These are phyloP conservation scores for Coniochaeta ligniaria DNA, from an alignment of 2,329 filamentous ascomycete genomes.

Conservation along the genomic window DNA sequence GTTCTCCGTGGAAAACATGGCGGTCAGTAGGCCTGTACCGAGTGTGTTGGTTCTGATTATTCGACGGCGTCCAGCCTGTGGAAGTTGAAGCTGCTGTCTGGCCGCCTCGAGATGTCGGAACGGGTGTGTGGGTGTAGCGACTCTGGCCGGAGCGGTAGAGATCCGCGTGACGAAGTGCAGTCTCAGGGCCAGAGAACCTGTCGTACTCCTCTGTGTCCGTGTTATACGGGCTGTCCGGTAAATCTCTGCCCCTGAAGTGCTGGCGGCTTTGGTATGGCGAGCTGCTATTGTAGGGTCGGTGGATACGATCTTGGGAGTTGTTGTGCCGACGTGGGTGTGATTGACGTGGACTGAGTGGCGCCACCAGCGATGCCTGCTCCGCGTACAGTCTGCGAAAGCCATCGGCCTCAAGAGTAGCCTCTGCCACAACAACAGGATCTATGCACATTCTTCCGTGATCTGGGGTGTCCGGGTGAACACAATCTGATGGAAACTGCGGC, in stretches of 20 bases:
- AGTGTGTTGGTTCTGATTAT: slow-evolving; percentile 10
- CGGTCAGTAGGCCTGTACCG: not conserved
- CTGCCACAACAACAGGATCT: slow-evolving; percentile 43
- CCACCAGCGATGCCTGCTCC: slow-evolving; percentile 8
- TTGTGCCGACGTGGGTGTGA: slow-evolving; percentile 2
- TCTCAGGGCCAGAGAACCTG: slow-evolving; percentile 17
- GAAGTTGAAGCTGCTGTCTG: slow-evolving; percentile 2
- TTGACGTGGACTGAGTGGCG: not conserved
- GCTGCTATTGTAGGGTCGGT: slow-evolving; percentile 6
- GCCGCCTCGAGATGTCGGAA: not conserved
- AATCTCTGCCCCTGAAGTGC: slow-evolving; percentile 14
- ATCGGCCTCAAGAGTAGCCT: slow-evolving; percentile 43
- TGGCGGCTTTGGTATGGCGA: slow-evolving; percentile 17
- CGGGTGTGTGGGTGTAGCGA: not conserved
- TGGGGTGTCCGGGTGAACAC: slow-evolving; percentile 56
- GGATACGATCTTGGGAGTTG: slow-evolving; percentile 7
- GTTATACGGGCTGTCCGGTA: slow-evolving; percentile 26
- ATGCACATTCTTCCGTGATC: slow-evolving; percentile 63
- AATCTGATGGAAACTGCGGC: slow-evolving; percentile 66
- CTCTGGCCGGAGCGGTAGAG: not conserved
- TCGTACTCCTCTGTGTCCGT: slow-evolving; percentile 36
- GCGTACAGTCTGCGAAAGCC: slow-evolving; percentile 28
- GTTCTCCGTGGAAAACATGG: not conserved
- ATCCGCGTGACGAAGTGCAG: not conserved
- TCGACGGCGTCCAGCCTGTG: slow-evolving; percentile 21